Conservation (phyloP, 73 alveolate species). For the Uronychia setigera region DNA sequence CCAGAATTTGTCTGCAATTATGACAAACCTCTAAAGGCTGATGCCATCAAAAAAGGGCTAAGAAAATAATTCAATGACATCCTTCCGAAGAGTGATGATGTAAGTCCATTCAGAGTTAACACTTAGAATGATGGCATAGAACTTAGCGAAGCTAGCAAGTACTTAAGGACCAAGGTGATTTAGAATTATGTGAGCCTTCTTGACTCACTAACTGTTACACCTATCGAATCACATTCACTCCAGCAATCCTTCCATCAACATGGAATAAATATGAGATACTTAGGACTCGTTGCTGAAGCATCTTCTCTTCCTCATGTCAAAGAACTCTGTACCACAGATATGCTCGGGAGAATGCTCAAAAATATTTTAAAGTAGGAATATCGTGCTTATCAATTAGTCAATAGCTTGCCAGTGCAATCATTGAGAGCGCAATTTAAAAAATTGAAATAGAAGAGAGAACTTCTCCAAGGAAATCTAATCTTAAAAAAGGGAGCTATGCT, state of each 20-base stretch:
- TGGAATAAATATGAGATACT: constrained; percentile 87
- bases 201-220: constrained; percentile 81
- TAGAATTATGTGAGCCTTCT: constrained; percentile 58
- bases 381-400: constrained; percentile 43
- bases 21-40: constrained; percentile 69
- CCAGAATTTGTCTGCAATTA: constrained; percentile 69
- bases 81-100: constrained; percentile 39
- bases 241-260: constrained; percentile 82
- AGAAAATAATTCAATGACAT: constrained; percentile 6
- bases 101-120: constrained; percentile 18
- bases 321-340: constrained; percentile 84
- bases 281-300: constrained; percentile 81
- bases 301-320: constrained; percentile 85
- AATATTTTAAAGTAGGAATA: constrained; percentile 56
- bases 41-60: constrained; percentile 45
- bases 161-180: constrained; percentile 37
- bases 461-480: background rate
- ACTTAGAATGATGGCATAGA: constrained; percentile 55
- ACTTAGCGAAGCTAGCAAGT: constrained; percentile 61
- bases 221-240: constrained; percentile 81
- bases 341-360: constrained; percentile 89
- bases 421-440: constrained; percentile 1
- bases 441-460: background rate
- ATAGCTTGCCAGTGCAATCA: constrained; percentile 12
- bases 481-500: constrained; percentile 18